phyloP scores from a whole-genome alignment of 2,329 filamentous ascomycete species.

The Pseudocercospora fijiensis region DNA sequence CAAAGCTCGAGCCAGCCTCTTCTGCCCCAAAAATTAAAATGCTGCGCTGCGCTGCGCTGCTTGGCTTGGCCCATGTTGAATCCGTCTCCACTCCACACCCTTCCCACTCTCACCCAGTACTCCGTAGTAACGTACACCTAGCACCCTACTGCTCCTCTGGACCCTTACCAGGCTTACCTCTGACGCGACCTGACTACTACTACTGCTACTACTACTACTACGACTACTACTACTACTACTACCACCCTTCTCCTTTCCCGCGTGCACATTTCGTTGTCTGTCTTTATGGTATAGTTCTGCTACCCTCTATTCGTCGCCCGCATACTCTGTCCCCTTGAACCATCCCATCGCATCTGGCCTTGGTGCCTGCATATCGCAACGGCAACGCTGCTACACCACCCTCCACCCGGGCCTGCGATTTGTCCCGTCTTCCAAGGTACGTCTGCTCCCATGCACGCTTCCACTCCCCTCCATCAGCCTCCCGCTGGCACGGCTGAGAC shows the following conservation, averaged over 20 bases:
- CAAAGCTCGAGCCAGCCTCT: background rate
- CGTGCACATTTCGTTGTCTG: conserved; percentile 10
- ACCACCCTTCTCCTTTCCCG: conserved; percentile 1
- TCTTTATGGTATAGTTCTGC: conserved; percentile 12
- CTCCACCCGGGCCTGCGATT: conserved; percentile 2
- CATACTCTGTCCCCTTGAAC: background rate
- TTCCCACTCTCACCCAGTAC: background rate
- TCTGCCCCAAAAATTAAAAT: too few relatives aligned
- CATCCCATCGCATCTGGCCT: background rate
- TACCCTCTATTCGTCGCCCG: background rate
- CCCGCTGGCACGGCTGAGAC: conserved; percentile 1
- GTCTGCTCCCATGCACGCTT: background rate
- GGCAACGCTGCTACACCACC: conserved; percentile 4
- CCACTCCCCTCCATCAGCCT: background rate
- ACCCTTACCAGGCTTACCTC: too few relatives aligned
- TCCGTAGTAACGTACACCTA: background rate
- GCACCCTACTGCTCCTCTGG: background rate
- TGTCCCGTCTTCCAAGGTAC: conserved; percentile 3
- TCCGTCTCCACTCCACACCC: background rate
- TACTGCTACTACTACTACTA: background rate
- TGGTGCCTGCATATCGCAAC: conserved; percentile 3
- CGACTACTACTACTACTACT: background rate
- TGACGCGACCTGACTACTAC: too few relatives aligned
- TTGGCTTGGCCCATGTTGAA: background rate
- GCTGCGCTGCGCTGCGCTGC: too few relatives aligned